phyloP scores from a whole-genome alignment of 2,329 filamentous ascomycete genomes.

The Paraphaeosphaeria sporulosa region DNA sequence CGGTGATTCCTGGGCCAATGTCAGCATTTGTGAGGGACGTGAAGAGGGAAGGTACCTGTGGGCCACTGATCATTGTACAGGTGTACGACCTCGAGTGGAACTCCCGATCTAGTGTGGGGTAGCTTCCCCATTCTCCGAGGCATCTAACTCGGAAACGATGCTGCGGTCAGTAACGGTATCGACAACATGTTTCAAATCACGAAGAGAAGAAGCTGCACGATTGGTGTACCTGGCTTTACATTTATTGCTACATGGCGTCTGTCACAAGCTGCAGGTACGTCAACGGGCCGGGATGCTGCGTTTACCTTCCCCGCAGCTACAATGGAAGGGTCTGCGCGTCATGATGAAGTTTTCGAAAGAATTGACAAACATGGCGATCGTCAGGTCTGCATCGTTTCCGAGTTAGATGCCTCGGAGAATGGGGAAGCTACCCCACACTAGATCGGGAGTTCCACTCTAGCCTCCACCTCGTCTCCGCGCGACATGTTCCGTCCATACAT shows the following conservation, averaged over 20 bases:
- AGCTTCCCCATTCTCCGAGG: constrained; percentile 13
- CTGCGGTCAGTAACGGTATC: not conserved
- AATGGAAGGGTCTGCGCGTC: constrained; percentile 12
- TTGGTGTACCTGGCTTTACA: not conserved
- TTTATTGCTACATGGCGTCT: not conserved
- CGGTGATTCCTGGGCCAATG: constrained; percentile 60
- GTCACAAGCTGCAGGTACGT: not conserved
- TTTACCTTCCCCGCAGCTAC: not conserved
- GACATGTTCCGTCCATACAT: constrained; percentile 1
- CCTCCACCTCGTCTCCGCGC: not conserved
- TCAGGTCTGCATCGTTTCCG: not conserved
- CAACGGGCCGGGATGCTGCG: not conserved
- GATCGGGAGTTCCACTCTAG: not conserved
- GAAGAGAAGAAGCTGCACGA: not conserved
- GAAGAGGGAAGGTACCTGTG: constrained; percentile 46
- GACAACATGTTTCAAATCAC: not conserved
- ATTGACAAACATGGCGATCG: constrained; percentile 2
- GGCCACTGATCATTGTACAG: constrained; percentile 61
- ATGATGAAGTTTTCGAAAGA: constrained; percentile 7
- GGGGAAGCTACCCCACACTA: constrained; percentile 13
- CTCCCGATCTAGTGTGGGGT: constrained; percentile 4
- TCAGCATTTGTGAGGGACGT: too few species aligned
- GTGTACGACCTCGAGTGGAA: constrained; percentile 48
- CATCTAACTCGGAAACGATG: constrained; percentile 3
- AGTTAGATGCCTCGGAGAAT: constrained; percentile 11